Base-by-base conservation (phyloP, 176 grass and related monocot genomes). In the Carex cristatella region DNA sequence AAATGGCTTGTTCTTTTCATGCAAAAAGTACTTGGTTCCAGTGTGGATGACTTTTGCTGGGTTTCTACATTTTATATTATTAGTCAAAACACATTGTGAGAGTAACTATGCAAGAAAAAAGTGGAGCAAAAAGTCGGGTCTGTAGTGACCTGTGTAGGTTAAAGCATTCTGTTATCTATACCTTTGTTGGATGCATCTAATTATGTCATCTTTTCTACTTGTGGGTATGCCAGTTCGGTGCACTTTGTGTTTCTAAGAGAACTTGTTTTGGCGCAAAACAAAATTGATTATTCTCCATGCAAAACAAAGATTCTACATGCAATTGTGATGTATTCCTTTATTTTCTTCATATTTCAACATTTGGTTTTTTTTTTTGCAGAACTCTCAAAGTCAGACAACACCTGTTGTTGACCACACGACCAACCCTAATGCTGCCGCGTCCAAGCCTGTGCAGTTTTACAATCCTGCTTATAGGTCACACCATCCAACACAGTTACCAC, bases 301-400 rank as follows among this genome's bases (percentile, higher is more conserved):
- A 71, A n/a, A 71, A 40, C 33, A 71, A 35, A 44, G 8, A 44
- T 60, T 14, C 69, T 59, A 68, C 72, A 16, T 58, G 49, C 51
- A 56, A 56, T 33, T 79, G 10, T 33, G 48, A 78, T 13, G 13
- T 46, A 63, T 81, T 27, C 27, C 35, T 42, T 19, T 7, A 64
- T 15, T 60, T 44, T 63, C 65, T 64, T 64, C 42, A 48, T 67
- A 83, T 83, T 4, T 40, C 46, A 69, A 51, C 2, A 32, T 31
- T 55, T 74, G 30, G 49, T 88, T 30, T 65, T 87, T 89, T 65
- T 79, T 89, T 89, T 86, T 80, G 83, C 86, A 98, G 95, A 95
- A 86, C 84, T n/a, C 88, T 68, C 85, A 98, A 89, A 88, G 82
- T 64, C 91, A 95, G 84, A 87, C 90, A 53, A 51, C 63, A 69